Evolutionary conservation across 208 protist species (phyloP).

Genomic region (Acanthamoeba rhysodes): DNA sequence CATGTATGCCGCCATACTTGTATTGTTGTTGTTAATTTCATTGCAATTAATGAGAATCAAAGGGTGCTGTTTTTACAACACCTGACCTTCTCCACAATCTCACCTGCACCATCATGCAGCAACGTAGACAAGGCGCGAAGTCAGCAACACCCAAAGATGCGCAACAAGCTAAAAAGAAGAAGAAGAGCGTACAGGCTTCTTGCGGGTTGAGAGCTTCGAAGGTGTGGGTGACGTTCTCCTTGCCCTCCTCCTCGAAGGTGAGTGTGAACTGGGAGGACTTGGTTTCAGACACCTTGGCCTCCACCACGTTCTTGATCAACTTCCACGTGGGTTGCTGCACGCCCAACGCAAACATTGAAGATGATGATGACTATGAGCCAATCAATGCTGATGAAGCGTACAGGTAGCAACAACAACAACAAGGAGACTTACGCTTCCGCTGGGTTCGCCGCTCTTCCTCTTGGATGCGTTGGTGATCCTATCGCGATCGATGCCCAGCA

Average conservation of each 20-base stretch:
- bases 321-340: conserved; percentile 29
- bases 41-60: too few relatives aligned
- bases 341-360: not conserved
- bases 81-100: conserved; percentile 46
- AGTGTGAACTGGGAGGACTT: conserved; percentile 46
- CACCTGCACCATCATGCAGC: not conserved
- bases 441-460: not conserved
- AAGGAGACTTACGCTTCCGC: too few relatives aligned
- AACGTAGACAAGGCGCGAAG: too few relatives aligned
- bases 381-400: too few relatives aligned
- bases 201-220: conserved; percentile 20
- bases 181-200: not conserved
- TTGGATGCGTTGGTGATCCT: conserved; percentile 57
- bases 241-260: conserved; percentile 19
- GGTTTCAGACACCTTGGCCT: not conserved
- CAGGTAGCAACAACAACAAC: too few relatives aligned
- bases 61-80: conserved; percentile 39
- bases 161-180: not conserved
- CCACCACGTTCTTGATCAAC: conserved; percentile 48
- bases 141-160: too few relatives aligned
- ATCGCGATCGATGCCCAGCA: conserved; percentile 12
- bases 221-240: conserved; percentile 12
- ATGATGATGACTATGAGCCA: not conserved
- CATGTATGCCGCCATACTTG: too few relatives aligned
- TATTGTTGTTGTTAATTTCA: not conserved